phyloP scores from a whole-genome alignment of 2,329 filamentous ascomycete genomes.

The Dactylellina haptotyla region DNA sequence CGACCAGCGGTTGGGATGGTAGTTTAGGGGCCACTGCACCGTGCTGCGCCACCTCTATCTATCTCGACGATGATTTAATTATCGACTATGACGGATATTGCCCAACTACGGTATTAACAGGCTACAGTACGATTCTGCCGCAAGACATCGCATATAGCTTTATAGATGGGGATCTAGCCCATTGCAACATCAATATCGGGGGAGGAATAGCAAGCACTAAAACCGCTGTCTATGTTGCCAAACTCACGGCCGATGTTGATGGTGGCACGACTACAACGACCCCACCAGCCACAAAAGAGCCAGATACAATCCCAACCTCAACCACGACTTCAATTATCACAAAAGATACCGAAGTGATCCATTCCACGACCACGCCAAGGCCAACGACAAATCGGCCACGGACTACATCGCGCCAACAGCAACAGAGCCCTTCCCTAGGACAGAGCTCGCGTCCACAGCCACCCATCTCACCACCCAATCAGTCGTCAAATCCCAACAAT shows the following conservation, averaged over 20 bases:
- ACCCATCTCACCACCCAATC: background rate
- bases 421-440: conserved; percentile 12
- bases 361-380: conserved; percentile 19
- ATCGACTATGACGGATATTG: conserved; percentile 43
- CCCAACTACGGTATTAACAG: conserved; percentile 36
- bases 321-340: conserved; percentile 14
- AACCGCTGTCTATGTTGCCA: conserved; percentile 33
- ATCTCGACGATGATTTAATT: conserved; percentile 17
- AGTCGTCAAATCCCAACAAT: background rate
- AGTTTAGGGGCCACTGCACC: conserved; percentile 2
- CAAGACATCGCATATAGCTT: conserved; percentile 14
- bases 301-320: conserved; percentile 8
- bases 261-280: background rate
- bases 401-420: conserved; percentile 9
- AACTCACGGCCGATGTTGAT: conserved; percentile 27
- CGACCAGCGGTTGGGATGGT: conserved; percentile 19
- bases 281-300: conserved; percentile 26
- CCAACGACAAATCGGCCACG: conserved; percentile 11
- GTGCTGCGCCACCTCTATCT: conserved; percentile 29
- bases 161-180: conserved; percentile 12
- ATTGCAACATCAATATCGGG: conserved; percentile 41
- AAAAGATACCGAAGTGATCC: conserved; percentile 20
- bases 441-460: conserved; percentile 24
- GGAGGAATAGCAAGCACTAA: conserved; percentile 45
- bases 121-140: conserved; percentile 33